Conservation (phyloP, 208 protist genomes). For the Acanthamoeba triangularis region DNA sequence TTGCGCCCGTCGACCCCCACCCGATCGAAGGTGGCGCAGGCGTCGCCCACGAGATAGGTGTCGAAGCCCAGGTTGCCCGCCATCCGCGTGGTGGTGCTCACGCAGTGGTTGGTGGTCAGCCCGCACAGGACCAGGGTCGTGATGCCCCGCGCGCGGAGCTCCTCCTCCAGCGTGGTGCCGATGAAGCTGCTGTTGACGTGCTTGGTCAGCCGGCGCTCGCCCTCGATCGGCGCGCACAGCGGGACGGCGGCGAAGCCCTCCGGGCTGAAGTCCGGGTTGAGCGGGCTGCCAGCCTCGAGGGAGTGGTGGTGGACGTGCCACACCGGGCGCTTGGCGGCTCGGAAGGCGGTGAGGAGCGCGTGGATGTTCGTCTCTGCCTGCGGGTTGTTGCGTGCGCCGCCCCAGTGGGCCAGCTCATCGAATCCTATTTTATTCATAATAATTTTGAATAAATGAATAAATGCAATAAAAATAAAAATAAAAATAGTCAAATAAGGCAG, state of each 20-base stretch:
- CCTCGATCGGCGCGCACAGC: neutral
- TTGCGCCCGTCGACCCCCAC: neutral
- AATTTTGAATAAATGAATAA: no score
- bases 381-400: neutral
- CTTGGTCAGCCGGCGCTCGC: conserved; percentile 27
- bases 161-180: conserved; percentile 6
- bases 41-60: conserved; percentile 30
- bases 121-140: neutral
- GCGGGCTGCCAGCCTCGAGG: neutral
- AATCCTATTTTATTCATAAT: neutral
- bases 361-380: neutral
- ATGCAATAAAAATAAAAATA: no score
- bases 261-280: neutral
- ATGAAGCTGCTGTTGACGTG: conserved; percentile 43
- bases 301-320: conserved; percentile 36
- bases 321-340: neutral
- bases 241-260: neutral
- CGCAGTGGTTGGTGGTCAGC: conserved; percentile 30
- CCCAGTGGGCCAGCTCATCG: neutral
- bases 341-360: neutral
- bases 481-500: no score
- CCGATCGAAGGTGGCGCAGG: conserved; percentile 17
- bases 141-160: neutral
- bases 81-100: conserved; percentile 26
- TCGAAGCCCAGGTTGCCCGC: conserved; percentile 1